Evolutionary conservation across 1,139 yeast species (phyloP).

Genomic region (Pichia sp.): DNA sequence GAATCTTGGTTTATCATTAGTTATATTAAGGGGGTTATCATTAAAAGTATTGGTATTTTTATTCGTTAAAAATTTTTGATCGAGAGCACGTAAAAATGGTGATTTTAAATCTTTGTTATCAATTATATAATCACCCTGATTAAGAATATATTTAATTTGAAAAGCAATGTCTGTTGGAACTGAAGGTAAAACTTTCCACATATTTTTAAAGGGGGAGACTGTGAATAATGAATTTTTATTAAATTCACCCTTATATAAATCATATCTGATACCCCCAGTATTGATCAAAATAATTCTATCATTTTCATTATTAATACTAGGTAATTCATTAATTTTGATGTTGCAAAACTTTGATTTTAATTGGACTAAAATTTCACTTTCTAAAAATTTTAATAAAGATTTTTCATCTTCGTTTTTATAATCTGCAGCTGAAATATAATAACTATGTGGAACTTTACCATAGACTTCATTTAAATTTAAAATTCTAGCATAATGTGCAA

Average conservation of each 20-base stretch:
- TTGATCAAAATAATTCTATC: conserved; percentile 67
- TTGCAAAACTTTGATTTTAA: conserved; percentile 34
- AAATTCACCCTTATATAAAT: conserved; percentile 78
- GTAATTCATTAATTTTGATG: conserved; percentile 12
- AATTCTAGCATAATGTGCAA: conserved; percentile 40
- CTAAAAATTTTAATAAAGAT: conserved; percentile 58
- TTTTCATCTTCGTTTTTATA: conserved; percentile 49
- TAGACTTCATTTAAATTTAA: conserved; percentile 50
- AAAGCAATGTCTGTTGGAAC: conserved; percentile 48
- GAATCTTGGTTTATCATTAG: background rate
- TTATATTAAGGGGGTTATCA: background rate
- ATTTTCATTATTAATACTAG: conserved; percentile 11
- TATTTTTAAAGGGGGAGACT: conserved; percentile 79
- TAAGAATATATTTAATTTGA: conserved; percentile 43
- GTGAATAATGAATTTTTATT: conserved; percentile 76
- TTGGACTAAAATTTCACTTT: conserved; percentile 53
- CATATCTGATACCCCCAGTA: conserved; percentile 88
- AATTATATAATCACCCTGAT: conserved; percentile 43
- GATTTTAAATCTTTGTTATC: conserved; percentile 18
- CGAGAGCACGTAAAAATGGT: conserved; percentile 22
- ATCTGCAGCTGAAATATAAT: conserved; percentile 66
- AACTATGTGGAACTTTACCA: conserved; percentile 64
- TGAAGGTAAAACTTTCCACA: conserved; percentile 56
- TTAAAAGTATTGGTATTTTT: background rate
- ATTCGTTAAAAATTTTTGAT: background rate